Base-by-base conservation (phyloP, 1,284 basidiomycete genomes). In the Puccinia triticina region DNA sequence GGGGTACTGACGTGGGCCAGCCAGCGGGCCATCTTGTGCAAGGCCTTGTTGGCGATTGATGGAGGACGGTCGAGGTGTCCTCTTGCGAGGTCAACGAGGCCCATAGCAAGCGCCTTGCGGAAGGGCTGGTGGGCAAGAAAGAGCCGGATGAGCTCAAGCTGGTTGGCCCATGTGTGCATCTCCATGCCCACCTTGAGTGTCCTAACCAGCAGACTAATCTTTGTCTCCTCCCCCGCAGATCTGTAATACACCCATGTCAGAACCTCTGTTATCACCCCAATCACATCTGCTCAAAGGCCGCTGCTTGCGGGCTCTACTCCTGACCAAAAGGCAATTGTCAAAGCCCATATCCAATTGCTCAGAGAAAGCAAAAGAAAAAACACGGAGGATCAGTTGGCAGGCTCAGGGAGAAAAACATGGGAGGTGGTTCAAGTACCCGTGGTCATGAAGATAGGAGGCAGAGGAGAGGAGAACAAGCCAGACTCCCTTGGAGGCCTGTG, bases 81-180 rank as follows among this genome's bases (percentile, higher is more conserved):
- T 29, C 57, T 32, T 10, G 69, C 69, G 43, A 75, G 34, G 29
- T 75, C 53, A 3, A 75, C 4, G 29, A 75, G 29, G 23, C 72
- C 72, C 16, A 75, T 55, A 23, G 37, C 46, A 32, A 59, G 48
- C 18, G 37, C 23, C 29, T 75, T 75, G 10, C 50, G 48, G 37
- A 75, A 75, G 46, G 48, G 72, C 4, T 26, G 34, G 14, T 75
- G 48, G 32, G 37, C 46, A 21, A 53, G 72, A 14, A 75, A 12
- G 26, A 75, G 34, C 1, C 72, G 72, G 37, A 75, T 23, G 5
- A 75, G 50, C 18, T 75, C 72, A 8, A 75, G 72, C 34, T 75
- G 48, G 34, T 75, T 75, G 34, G 72, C 18, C 72, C 72, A 75
- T 1, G 53, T 57, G 34, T 75, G 50, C 1, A 57, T 0, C 11